Evolutionary conservation across 2,329 filamentous ascomycete species (phyloP).

Genomic region (Sclerotinia borealis): DNA sequence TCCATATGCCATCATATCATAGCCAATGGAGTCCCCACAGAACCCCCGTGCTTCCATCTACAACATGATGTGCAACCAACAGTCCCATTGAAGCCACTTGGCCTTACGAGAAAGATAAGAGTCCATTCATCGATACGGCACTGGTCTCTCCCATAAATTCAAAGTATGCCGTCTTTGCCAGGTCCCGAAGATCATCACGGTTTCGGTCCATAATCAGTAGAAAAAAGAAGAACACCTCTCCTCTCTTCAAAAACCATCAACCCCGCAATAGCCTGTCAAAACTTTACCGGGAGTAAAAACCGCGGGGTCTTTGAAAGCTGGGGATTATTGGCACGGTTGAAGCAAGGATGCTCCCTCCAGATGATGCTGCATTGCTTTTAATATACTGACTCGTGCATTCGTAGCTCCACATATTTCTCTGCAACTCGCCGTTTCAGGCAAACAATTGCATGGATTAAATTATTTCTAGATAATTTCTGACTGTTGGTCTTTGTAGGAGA

Average conservation of each 20-base stretch:
- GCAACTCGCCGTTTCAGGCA: not conserved
- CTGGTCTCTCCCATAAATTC: not conserved
- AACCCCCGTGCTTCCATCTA: not conserved
- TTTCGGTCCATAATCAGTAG: not conserved
- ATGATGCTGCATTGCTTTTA: not conserved
- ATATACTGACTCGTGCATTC: not conserved
- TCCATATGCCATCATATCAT: not conserved
- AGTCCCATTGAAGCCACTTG: not conserved
- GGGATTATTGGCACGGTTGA: not conserved
- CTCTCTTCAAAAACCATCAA: not conserved
- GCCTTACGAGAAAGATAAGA: not conserved
- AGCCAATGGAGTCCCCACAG: too few relatives aligned
- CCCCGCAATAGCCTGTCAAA: not conserved
- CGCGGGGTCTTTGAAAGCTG: not conserved
- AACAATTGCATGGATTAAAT: not conserved
- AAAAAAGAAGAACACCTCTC: not conserved
- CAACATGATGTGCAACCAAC: not conserved
- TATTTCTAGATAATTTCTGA: not conserved
- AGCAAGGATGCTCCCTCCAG: not conserved
- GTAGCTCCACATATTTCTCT: conserved; percentile 1
- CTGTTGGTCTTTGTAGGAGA: not conserved
- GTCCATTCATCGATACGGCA: not conserved
- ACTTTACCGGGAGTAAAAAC: not conserved
- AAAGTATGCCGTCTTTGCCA: not conserved
- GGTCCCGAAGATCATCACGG: not conserved